These are phyloP conservation scores for Coniosporium tulheliwenetii DNA, from an alignment of 2,329 filamentous ascomycete genomes.

Conservation along the genomic window DNA sequence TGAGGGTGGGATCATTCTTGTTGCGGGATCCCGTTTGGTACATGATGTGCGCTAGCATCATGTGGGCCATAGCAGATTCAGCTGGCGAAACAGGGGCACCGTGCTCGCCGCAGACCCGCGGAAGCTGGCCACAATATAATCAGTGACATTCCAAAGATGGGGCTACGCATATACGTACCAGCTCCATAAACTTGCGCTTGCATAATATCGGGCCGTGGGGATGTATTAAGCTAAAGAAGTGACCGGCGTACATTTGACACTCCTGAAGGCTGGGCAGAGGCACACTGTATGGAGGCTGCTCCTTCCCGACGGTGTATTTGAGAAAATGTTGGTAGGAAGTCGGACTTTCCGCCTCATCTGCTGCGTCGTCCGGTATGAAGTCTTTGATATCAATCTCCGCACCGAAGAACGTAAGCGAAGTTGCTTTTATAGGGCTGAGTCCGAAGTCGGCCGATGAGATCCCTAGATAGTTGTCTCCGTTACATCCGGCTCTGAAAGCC, in stretches of 20 bases:
- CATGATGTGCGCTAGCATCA: slow-evolving; percentile 64
- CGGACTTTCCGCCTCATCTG: slow-evolving; percentile 38
- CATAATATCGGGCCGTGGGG: slow-evolving; percentile 65
- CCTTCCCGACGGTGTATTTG: slow-evolving; percentile 41
- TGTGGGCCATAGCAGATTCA: slow-evolving; percentile 57
- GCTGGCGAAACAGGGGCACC: slow-evolving; percentile 44
- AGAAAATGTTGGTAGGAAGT: slow-evolving; percentile 59
- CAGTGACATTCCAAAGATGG: neutral
- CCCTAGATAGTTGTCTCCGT: slow-evolving; percentile 50
- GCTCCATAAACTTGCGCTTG: slow-evolving; percentile 52
- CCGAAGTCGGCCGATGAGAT: slow-evolving; percentile 46
- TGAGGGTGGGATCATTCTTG: slow-evolving; percentile 36
- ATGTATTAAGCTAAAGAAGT: slow-evolving; percentile 60
- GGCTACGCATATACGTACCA: slow-evolving; percentile 33
- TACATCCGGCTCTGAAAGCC: slow-evolving; percentile 28
- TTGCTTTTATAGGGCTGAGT: slow-evolving; percentile 60
- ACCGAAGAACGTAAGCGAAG: slow-evolving; percentile 61
- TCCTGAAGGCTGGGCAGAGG: slow-evolving; percentile 48
- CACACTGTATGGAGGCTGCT: neutral
- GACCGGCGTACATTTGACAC: slow-evolving; percentile 53
- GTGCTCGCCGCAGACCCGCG: slow-evolving; percentile 54
- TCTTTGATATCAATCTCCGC: slow-evolving; percentile 65
- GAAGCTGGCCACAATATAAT: slow-evolving; percentile 28
- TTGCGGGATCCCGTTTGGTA: slow-evolving; percentile 66
- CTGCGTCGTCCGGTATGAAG: slow-evolving; percentile 50